Percentiles rank a stretch among this genome's conserved stretches.
phyloP scores from a whole-genome alignment of 1,284 basidiomycete species.

The Papiliotrema fonsecae region DNA sequence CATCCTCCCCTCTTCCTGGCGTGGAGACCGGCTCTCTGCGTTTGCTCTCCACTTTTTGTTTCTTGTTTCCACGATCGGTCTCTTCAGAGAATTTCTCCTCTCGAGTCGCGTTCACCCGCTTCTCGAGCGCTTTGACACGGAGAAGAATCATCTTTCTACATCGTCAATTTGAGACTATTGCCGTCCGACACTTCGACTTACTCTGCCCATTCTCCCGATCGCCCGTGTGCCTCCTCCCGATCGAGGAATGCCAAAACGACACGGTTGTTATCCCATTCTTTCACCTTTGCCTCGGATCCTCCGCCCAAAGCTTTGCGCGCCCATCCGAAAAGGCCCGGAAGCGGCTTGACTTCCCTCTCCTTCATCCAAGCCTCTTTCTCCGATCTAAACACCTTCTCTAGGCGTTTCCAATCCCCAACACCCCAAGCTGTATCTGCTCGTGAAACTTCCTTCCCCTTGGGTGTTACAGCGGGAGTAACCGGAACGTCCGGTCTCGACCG shows the following conservation, averaged over 20 bases:
- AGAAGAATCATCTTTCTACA: conserved; percentile 23
- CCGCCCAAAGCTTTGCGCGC: conserved; percentile 13
- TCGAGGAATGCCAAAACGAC: conserved; percentile 68
- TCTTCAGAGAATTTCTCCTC: not conserved
- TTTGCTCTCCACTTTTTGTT: not conserved
- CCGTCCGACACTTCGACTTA: too few species aligned
- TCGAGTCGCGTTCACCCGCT: conserved; percentile 11
- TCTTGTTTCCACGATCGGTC: not conserved
- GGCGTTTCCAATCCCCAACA: conserved; percentile 34
- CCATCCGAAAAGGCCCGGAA: conserved; percentile 24
- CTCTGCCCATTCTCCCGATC: conserved; percentile 43
- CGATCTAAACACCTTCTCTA: conserved; percentile 27
- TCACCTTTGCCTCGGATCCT: conserved; percentile 54
- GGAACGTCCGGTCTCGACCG: not conserved
- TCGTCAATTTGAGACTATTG: not conserved
- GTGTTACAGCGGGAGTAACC: conserved; percentile 4
- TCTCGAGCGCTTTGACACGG: conserved; percentile 30
- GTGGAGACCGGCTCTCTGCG: conserved; percentile 1
- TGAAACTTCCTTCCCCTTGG: conserved; percentile 7
- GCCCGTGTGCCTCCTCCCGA: conserved; percentile 56
- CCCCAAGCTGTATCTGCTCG: conserved; percentile 22
- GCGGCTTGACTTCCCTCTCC: conserved; percentile 27
- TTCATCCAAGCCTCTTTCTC: conserved; percentile 28
- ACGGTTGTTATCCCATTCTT: conserved; percentile 68
- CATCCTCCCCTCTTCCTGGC: not conserved